These are phyloP conservation scores for Pseudocercospora eumusae DNA, from an alignment of 2,329 filamentous ascomycete genomes.

Conservation along the genomic window DNA sequence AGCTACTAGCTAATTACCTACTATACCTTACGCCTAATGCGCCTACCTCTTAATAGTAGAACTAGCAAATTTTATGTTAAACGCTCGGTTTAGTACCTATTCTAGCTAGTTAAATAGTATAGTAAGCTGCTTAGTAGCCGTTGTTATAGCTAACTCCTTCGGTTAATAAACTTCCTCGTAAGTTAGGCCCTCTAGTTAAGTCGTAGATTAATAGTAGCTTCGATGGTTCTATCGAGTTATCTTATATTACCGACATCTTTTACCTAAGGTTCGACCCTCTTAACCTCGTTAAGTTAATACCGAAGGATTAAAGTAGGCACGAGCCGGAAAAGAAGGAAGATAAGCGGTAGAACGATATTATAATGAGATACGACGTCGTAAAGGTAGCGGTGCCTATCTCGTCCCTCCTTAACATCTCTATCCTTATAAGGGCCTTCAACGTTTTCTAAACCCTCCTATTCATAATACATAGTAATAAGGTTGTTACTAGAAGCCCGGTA, in stretches of 20 bases:
- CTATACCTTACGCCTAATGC: no score
- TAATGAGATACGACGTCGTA: not conserved
- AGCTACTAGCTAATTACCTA: no score
- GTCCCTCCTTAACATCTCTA: not conserved
- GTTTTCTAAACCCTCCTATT: not conserved
- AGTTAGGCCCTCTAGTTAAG: no score
- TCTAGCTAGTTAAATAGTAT: no score
- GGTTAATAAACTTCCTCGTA: no score
- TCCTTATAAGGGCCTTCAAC: not conserved
- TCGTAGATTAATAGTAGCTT: not conserved
- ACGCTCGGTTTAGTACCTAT: no score
- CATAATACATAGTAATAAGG: not conserved
- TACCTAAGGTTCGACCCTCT: not conserved
- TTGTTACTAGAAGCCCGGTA: not conserved
- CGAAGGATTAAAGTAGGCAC: not conserved
- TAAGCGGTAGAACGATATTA: not conserved
- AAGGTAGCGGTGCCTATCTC: not conserved
- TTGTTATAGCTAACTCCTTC: no score
- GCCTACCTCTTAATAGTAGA: no score
- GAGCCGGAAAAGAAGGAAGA: not conserved
- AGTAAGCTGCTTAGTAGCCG: no score
- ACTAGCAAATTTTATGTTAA: no score
- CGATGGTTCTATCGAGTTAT: not conserved
- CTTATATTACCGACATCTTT: not conserved
- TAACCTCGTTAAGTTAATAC: not conserved